Base-by-base conservation (phyloP, 176 grass and related monocot species). In the Miscanthus lutarioriparius region DNA sequence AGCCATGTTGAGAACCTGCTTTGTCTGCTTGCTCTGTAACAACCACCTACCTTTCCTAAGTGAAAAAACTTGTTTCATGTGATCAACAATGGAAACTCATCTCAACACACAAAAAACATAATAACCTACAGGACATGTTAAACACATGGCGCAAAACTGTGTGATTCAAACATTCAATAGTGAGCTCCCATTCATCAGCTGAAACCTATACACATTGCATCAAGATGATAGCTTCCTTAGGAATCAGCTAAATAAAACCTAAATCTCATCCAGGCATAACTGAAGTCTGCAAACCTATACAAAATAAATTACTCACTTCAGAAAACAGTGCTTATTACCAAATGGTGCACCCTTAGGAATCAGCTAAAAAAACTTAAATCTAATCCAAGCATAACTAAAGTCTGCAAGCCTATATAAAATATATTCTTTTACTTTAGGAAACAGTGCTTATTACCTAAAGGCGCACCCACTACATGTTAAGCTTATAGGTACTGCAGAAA, bases 191-290 rank as follows among this genome's bases (percentile, higher is more conserved):
- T 84, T 70, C 19, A 49, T 83, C 51, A 63, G 30, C 26, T 16
- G 23, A 77, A 47, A 39, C 49, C 61, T 28, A 79, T 38, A 53
- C 67, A 53, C 11, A 64, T 12, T 83, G 35, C 40, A 83, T 64
- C 17, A 75, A 59, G 45, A 75, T 75, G 58, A 69, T 35, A 59
- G 13, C 45, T 45, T 63, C 22, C 16, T 5, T 58, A 15, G 58
- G 28, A 74, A 75, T 39, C 15, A 37, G 8, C 4, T 66, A 66
- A 79, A 22, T 17, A 66, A 7, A 80, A 20, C 15, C 11, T 14
- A 66, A 67, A 13, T 80, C 26, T 13, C 8, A 80, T 35, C 37
- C 13, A 43, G 25, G 78, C 17, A 81, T 41, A 82, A 44, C 22
- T 2, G 4, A 64, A 71, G 64, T 49, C 59, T 72, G 49, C 38